These are phyloP conservation scores for Silene conica DNA, from an alignment of 148 eudicot species.

Conservation along the genomic window DNA sequence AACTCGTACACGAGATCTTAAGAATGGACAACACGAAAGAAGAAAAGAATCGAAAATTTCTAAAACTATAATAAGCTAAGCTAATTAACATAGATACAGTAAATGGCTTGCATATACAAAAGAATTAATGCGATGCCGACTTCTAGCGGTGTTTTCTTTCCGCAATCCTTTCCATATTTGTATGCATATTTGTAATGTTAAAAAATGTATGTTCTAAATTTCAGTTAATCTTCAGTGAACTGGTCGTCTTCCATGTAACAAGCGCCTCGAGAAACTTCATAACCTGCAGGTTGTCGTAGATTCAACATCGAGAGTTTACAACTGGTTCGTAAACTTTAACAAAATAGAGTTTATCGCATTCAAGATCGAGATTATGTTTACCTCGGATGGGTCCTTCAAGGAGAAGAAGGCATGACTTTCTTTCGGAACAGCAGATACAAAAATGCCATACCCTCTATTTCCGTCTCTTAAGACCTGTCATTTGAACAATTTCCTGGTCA, in stretches of 20 bases:
- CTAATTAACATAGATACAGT: neutral
- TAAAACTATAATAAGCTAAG: slow-evolving; percentile 4
- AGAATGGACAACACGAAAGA: neutral
- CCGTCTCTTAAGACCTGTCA: slow-evolving; percentile 69
- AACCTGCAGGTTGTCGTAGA: slow-evolving; percentile 40
- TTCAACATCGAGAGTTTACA: neutral
- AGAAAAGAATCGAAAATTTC: slow-evolving; percentile 1
- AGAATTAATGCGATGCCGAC: slow-evolving; percentile 5
- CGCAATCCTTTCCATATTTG: slow-evolving; percentile 18
- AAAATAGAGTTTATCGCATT: neutral
- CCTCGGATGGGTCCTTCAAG: slow-evolving; percentile 88
- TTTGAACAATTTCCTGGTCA: slow-evolving; percentile 8
- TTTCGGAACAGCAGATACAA: slow-evolving; percentile 76
- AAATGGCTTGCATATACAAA: slow-evolving; percentile 14
- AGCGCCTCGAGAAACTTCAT: slow-evolving; percentile 76
- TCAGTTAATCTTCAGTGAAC: slow-evolving; percentile 13
- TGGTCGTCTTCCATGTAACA: slow-evolving; percentile 57
- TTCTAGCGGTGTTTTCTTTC: neutral
- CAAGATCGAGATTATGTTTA: slow-evolving; percentile 22
- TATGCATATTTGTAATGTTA: slow-evolving; percentile 16
- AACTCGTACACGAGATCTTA: neutral
- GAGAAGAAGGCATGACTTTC: slow-evolving; percentile 86
- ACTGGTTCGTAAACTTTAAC: too few species aligned
- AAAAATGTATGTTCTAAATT: slow-evolving; percentile 4
- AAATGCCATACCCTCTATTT: slow-evolving; percentile 72